A percentile compares a stretch with the other conserved stretches of the same genome.
Conservation (phyloP, 371 early-diverging fungal species). For the Mortierella sp. region DNA sequence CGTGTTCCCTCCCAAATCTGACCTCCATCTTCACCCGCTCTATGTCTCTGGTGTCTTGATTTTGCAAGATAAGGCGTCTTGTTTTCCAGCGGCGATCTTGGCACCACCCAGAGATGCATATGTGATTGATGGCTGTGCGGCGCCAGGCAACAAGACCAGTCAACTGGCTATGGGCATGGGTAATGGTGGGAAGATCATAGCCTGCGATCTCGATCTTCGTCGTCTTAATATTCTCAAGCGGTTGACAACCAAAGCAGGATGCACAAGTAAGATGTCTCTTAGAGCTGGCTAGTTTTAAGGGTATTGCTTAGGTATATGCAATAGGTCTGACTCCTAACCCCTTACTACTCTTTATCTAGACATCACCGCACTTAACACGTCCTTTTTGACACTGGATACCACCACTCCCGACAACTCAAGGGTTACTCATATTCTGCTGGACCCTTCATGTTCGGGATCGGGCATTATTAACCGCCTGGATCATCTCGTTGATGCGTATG, state of each 20-base stretch:
- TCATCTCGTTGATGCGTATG: conserved; percentile 73
- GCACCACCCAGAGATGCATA: conserved; percentile 75
- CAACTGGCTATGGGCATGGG: conserved; percentile 90
- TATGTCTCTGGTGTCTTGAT: conserved; percentile 83
- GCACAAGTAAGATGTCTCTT: conserved; percentile 74
- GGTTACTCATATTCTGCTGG: conserved; percentile 94
- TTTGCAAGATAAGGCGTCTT: conserved; percentile 96
- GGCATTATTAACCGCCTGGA: conserved; percentile 94
- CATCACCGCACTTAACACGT: conserved; percentile 55
- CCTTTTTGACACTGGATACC: conserved; percentile 51
- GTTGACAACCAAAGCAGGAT: conserved; percentile 81
- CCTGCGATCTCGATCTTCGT: conserved; percentile 89
- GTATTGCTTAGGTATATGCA: not conserved
- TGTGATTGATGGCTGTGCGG: conserved; percentile 98
- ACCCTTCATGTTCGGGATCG: conserved; percentile 99
- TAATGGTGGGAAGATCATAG: conserved; percentile 89
- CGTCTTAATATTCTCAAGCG: conserved; percentile 83
- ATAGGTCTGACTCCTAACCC: not conserved
- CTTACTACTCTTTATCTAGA: conserved; percentile 28
- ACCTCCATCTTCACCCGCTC: conserved; percentile 83
- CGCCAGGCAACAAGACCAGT: conserved; percentile 99
- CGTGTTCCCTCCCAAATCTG: conserved; percentile 85
- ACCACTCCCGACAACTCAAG: conserved; percentile 38
- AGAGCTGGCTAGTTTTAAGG: not conserved
- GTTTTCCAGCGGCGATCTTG: conserved; percentile 95